Evolutionary conservation across 441 rosid species (phyloP), one percentile per base, ranked within the genome.

Genomic region (Bocquillonia castaneifolia): DNA sequence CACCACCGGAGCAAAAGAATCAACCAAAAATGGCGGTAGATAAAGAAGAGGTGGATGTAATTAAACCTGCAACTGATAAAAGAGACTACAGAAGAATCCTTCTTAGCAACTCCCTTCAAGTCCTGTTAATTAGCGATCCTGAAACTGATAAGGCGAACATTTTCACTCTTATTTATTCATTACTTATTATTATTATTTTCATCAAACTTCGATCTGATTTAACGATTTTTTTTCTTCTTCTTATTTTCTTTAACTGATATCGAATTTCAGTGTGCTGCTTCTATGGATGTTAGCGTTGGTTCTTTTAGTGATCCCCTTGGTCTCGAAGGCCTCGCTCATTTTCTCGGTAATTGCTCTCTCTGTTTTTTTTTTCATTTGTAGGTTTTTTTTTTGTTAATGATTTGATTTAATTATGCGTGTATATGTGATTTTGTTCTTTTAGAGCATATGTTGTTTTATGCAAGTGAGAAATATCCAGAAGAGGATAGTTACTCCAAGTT

Each of bases 391-490:
- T 37, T 31, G 22, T 40, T 47, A 12, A 13, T 59, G 32, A 53
- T 71, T 22, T 12, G 0, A 28, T 3, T 34, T 26, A 1, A 53
- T 36, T 4, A 2, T 3, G 32, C 25, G 63, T 26, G 0, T 40
- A 13, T 10, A 2, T 37, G 22, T 10, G 7, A 6, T 3, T 23
- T 10, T 61, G 51, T 25, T 47, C 3, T 15, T 82, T 74, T 83
- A 94, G 97, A 94, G 83, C 99, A 94, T 78, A 94, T 91, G 97
- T 74, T 94, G 48, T 94, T 94, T 74, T 94, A 86, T 79, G 91
- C 99, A 29, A 94, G 96, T 70, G 93, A 74, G 70, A 94, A 88
- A 69, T 94, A 94, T 61, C 97, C 97, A 2, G 52, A 59, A 78
- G 99, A 94, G 87, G 90, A 91, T 78, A 87, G 96, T 76, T 94